A percentile compares a stretch with the other conserved stretches of the same genome.
These are phyloP conservation scores for Haplographium delicatum DNA, from an alignment of 495 filamentous ascomycete genomes.

Conservation along the genomic window DNA sequence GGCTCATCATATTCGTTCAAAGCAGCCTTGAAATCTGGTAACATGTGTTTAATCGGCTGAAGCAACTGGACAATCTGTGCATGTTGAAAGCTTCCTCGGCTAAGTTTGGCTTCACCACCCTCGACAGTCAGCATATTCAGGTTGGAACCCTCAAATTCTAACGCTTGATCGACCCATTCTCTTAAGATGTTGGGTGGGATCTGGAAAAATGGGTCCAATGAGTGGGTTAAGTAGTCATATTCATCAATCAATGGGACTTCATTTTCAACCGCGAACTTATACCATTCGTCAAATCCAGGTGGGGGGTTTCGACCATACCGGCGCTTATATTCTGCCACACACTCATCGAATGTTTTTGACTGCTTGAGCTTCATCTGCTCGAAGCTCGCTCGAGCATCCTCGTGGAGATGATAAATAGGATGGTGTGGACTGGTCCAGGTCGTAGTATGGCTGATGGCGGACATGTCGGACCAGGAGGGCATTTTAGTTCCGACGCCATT, in stretches of 20 bases:
- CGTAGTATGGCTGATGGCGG: background rate
- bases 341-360: constrained; percentile 36
- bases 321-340: constrained; percentile 52
- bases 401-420: background rate
- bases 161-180: background rate
- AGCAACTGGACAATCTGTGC: background rate
- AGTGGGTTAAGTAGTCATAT: constrained; percentile 1
- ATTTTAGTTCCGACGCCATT: background rate
- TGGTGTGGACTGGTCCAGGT: background rate
- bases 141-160: background rate
- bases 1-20: constrained; percentile 7
- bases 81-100: background rate
- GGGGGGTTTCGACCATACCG: constrained; percentile 55
- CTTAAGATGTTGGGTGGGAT: background rate
- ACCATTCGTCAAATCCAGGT: constrained; percentile 67
- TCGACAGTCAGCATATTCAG: background rate
- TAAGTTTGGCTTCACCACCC: background rate
- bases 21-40: constrained; percentile 1
- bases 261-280: constrained; percentile 63
- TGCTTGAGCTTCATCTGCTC: background rate
- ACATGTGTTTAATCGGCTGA: background rate
- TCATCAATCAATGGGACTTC: constrained; percentile 69
- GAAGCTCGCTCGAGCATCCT: background rate
- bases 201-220: constrained; percentile 4
- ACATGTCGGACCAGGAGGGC: too few relatives aligned